These are phyloP conservation scores for Nemania sp. DNA, from an alignment of 2,329 filamentous ascomycete species.

Conservation along the genomic window DNA sequence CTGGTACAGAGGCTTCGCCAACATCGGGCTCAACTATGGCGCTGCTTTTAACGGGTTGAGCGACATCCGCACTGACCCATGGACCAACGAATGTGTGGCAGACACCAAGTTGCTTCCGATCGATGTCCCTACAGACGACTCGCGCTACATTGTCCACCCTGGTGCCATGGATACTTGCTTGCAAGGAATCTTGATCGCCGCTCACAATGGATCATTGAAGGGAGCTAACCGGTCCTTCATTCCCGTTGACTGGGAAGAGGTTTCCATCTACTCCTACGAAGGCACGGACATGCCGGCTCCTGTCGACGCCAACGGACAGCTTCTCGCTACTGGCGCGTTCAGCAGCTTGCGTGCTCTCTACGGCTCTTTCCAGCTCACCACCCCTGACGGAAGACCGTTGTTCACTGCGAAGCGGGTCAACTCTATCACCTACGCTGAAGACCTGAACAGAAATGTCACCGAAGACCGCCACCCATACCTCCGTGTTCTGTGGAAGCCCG, in stretches of 20 bases:
- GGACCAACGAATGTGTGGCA: constrained; percentile 13
- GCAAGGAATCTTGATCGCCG: constrained; percentile 13
- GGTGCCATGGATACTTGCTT: constrained; percentile 17
- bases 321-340: constrained; percentile 18
- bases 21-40: constrained; percentile 25
- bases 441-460: constrained; percentile 17
- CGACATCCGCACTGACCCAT: constrained; percentile 12
- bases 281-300: constrained; percentile 17
- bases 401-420: constrained; percentile 19
- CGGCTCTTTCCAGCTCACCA: constrained; percentile 15
- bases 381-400: constrained; percentile 14
- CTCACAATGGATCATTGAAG: constrained; percentile 16
- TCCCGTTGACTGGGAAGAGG: constrained; percentile 18
- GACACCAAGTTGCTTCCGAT: constrained; percentile 16
- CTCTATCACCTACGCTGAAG: constrained; percentile 21
- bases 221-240: constrained; percentile 20
- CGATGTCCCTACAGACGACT: constrained; percentile 14
- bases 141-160: constrained; percentile 25
- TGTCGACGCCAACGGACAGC: constrained; percentile 6
- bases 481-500: constrained; percentile 24
- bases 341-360: constrained; percentile 16
- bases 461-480: constrained; percentile 22
- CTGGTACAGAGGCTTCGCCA: constrained; percentile 24
- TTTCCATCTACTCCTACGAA: constrained; percentile 21
- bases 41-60: constrained; percentile 20